phyloP scores from a whole-genome alignment of 2,329 filamentous ascomycete species.

The Furcasterigmium sp. region DNA sequence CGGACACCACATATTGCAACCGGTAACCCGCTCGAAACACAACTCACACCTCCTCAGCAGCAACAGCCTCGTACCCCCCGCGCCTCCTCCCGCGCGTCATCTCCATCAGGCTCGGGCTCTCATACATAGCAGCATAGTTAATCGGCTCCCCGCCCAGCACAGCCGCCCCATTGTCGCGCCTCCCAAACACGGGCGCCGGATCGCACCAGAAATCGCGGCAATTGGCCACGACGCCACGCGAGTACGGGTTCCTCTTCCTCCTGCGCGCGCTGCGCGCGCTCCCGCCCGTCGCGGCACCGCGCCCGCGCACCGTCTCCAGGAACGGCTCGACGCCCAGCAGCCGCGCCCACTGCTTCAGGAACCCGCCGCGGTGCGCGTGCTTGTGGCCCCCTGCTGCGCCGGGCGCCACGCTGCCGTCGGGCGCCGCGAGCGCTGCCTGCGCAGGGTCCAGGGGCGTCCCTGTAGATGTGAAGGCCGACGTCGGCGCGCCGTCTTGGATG shows the following conservation, averaged over 20 bases:
- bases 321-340: constrained; percentile 91
- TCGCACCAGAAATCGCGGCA: constrained; percentile 98
- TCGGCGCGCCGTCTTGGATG: constrained; percentile 59
- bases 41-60: constrained; percentile 46
- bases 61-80: constrained; percentile 60
- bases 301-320: constrained; percentile 83
- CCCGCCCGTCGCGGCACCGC: constrained; percentile 57
- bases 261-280: constrained; percentile 38
- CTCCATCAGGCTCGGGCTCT: constrained; percentile 69
- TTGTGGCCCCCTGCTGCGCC: constrained; percentile 34
- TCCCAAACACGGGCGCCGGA: constrained; percentile 73
- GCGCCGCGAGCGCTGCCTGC: constrained; percentile 57
- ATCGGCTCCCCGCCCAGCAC: constrained; percentile 73
- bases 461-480: constrained; percentile 73
- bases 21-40: no score
- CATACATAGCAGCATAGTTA: constrained; percentile 88
- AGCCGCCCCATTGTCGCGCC: constrained; percentile 67
- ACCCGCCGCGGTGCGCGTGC: constrained; percentile 56
- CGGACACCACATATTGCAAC: no score
- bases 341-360: constrained; percentile 73
- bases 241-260: constrained; percentile 76
- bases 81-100: constrained; percentile 38
- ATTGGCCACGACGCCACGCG: constrained; percentile 75
- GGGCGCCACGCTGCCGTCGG: constrained; percentile 34
- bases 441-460: constrained; percentile 64